Percentiles rank a stretch among this genome's conserved stretches.
Conservation (phyloP, 306 rosid genomes). For the Corylus americana region DNA sequence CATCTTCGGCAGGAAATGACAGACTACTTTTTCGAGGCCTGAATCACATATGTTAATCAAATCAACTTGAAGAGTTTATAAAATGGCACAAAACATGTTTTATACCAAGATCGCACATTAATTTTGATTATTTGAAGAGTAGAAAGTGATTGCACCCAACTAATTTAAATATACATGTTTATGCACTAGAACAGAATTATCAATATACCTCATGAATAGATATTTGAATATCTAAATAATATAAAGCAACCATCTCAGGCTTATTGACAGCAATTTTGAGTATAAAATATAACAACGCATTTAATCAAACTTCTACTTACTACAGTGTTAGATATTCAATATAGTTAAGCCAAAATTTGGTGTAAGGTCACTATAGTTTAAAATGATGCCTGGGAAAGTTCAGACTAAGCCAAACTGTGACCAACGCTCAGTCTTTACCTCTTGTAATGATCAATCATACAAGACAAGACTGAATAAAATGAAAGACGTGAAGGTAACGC, state of each 20-base stretch:
- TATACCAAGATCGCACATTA: background rate
- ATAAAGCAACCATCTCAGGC: background rate
- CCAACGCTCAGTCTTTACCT: background rate
- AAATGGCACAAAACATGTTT: slow-evolving; percentile 22
- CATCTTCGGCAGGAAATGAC: slow-evolving; percentile 85
- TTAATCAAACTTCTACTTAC: background rate
- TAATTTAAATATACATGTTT: background rate
- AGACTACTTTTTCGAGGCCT: slow-evolving; percentile 96
- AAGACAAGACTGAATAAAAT: slow-evolving; percentile 3
- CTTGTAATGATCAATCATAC: background rate
- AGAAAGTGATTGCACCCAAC: background rate
- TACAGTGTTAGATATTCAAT: background rate
- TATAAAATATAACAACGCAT: background rate
- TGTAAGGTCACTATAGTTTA: background rate
- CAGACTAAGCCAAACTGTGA: background rate
- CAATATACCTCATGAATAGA: background rate
- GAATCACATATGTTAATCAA: slow-evolving; percentile 34
- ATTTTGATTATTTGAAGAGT: background rate
- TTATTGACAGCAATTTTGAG: background rate
- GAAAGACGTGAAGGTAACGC: background rate
- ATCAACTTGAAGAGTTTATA: slow-evolving; percentile 33
- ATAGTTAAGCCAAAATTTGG: background rate
- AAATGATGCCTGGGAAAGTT: background rate
- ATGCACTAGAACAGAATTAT: background rate
- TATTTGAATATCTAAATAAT: background rate